Conservation (phyloP, 148 eudicot species). For the Dysphania ambrosioides region DNA sequence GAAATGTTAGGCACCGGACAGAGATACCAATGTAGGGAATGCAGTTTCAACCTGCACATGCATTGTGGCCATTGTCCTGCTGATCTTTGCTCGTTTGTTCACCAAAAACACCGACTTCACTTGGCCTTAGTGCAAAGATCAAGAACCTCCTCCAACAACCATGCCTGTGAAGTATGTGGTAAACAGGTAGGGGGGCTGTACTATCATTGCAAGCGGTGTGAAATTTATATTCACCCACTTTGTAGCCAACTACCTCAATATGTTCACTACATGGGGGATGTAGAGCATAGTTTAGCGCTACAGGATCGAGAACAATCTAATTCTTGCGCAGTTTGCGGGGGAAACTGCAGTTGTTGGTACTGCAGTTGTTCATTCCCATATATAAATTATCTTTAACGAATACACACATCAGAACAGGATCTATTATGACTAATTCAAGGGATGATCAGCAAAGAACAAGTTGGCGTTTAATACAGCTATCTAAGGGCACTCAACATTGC, state of each 20-base stretch:
- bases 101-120: conserved; percentile 20
- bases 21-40: conserved; percentile 23
- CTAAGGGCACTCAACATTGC: not conserved
- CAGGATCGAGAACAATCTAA: not conserved
- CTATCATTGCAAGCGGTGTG: conserved; percentile 18
- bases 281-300: conserved; percentile 10
- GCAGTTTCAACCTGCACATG: conserved; percentile 19
- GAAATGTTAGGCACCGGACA: conserved; percentile 17
- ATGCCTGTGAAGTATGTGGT: conserved; percentile 13
- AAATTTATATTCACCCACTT: conserved; percentile 19
- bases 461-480: not conserved
- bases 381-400: not conserved
- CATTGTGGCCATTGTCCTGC: conserved; percentile 18
- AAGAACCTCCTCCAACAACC: not conserved
- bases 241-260: conserved; percentile 19
- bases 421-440: not conserved
- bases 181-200: conserved; percentile 6
- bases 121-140: conserved; percentile 9
- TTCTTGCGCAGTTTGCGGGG: conserved; percentile 1
- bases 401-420: not conserved
- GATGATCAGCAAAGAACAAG: not conserved
- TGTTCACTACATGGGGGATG: not conserved
- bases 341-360: conserved; percentile 6
- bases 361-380: conserved; percentile 5
- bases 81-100: conserved; percentile 6